Evolutionary conservation across 1,284 basidiomycete species (phyloP).

Genomic region (Xerocomus minutiporus): DNA sequence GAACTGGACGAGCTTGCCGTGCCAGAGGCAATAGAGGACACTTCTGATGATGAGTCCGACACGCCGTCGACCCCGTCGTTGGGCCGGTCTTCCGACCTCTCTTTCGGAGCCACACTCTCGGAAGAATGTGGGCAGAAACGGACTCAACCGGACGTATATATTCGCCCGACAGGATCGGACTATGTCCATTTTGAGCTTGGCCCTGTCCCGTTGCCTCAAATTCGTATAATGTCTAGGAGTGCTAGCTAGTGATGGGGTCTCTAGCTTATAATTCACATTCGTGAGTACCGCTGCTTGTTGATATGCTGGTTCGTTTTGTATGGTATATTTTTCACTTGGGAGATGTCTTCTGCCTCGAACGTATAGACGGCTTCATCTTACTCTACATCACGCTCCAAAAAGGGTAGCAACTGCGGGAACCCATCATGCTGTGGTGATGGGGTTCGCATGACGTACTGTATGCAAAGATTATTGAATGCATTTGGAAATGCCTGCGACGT

Average conservation of each 20-base stretch:
- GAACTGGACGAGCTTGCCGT: constrained; percentile 63
- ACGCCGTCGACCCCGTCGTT: constrained; percentile 58
- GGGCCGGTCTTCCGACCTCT: constrained; percentile 44
- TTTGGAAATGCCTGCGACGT: constrained; percentile 45
- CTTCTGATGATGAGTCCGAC: constrained; percentile 78
- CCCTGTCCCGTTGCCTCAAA: constrained; percentile 59
- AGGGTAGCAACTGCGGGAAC: constrained; percentile 28
- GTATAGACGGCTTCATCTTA: not conserved
- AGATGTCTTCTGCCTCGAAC: not conserved
- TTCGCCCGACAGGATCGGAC: constrained; percentile 53
- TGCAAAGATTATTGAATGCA: constrained; percentile 65
- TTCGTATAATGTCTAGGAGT: constrained; percentile 52
- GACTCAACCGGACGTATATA: constrained; percentile 53
- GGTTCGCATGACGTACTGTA: constrained; percentile 43
- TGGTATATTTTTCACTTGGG: constrained; percentile 9
- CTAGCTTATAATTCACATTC: constrained; percentile 29
- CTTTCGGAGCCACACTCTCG: constrained; percentile 45
- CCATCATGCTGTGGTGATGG: constrained; percentile 20
- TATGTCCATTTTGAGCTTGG: constrained; percentile 64
- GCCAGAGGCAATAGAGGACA: constrained; percentile 76
- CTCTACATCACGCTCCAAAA: not conserved
- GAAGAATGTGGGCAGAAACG: constrained; percentile 46
- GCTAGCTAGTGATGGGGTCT: constrained; percentile 55
- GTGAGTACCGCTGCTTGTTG: constrained; percentile 22
- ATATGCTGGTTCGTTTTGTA: constrained; percentile 29